Conservation (phyloP, 495 filamentous ascomycete genomes). For the Lasiosphaeria miniovina region DNA sequence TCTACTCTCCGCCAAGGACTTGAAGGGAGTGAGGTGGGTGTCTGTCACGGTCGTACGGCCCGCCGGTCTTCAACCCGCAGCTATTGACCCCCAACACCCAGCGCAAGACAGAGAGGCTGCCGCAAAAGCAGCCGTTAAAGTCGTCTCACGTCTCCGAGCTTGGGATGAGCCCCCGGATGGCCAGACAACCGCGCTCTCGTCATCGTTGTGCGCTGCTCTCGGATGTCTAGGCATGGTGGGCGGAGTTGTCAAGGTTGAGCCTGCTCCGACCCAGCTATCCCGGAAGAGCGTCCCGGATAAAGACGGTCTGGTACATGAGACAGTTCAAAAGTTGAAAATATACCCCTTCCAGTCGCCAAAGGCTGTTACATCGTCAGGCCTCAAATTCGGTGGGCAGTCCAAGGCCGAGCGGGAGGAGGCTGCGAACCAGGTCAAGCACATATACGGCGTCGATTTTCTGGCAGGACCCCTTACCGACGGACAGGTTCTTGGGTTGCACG, state of each 20-base stretch:
- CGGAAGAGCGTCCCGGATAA: slow-evolving; percentile 26
- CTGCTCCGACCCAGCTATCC: slow-evolving; percentile 40
- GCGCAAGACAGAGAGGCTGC: slow-evolving; percentile 57
- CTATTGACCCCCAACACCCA: slow-evolving; percentile 66
- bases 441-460: slow-evolving; percentile 62
- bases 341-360: slow-evolving; percentile 67
- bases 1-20: slow-evolving; percentile 59
- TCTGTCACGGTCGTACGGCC: slow-evolving; percentile 77
- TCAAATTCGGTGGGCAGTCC: slow-evolving; percentile 88
- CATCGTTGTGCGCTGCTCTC: slow-evolving; percentile 67
- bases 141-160: slow-evolving; percentile 68
- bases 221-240: slow-evolving; percentile 71
- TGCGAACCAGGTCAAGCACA: slow-evolving; percentile 50
- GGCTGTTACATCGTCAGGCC: slow-evolving; percentile 54
- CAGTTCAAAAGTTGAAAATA: slow-evolving; percentile 60
- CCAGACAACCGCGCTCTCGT: slow-evolving; percentile 73
- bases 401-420: slow-evolving; percentile 71
- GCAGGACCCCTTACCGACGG: slow-evolving; percentile 88
- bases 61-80: slow-evolving; percentile 67
- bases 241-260: slow-evolving; percentile 81
- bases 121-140: slow-evolving; percentile 60
- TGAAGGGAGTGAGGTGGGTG: slow-evolving; percentile 71
- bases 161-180: slow-evolving; percentile 89
- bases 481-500: slow-evolving; percentile 59
- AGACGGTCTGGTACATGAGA: slow-evolving; percentile 28